Evolutionary conservation across 306 rosid species (phyloP).

Genomic region (Begonia peltatifolia): DNA sequence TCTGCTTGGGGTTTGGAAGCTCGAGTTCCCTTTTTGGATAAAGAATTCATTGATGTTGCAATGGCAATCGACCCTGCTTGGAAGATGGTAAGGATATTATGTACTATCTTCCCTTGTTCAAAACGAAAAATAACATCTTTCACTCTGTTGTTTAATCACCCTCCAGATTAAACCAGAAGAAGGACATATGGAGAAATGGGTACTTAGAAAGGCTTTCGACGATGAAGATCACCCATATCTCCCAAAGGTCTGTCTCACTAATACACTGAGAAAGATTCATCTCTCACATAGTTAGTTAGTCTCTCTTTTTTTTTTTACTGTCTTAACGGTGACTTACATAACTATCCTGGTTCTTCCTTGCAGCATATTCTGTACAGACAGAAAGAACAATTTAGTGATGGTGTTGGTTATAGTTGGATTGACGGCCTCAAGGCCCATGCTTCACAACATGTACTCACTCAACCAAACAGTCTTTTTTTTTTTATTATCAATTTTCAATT

Average conservation of each 20-base stretch:
- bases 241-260: slow-evolving; percentile 51
- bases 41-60: slow-evolving; percentile 60
- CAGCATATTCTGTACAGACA: slow-evolving; percentile 91
- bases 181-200: slow-evolving; percentile 87
- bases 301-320: background rate
- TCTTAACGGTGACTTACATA: too few relatives aligned
- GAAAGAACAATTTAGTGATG: slow-evolving; percentile 95
- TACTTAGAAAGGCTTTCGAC: slow-evolving; percentile 82
- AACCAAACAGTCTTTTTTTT: background rate
- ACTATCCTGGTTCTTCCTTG: slow-evolving; percentile 7
- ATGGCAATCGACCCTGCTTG: slow-evolving; percentile 75
- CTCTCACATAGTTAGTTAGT: background rate
- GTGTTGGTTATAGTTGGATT: slow-evolving; percentile 97
- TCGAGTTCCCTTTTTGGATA: slow-evolving; percentile 86
- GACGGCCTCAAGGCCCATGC: slow-evolving; percentile 92
- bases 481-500: too few relatives aligned
- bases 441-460: slow-evolving; percentile 50
- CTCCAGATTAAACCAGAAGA: slow-evolving; percentile 52
- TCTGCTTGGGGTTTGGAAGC: slow-evolving; percentile 98
- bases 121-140: background rate
- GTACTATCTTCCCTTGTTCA: background rate
- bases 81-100: slow-evolving; percentile 42
- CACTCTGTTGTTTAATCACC: background rate
- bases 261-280: background rate
- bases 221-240: slow-evolving; percentile 82